Percentiles rank a stretch among this genome's conserved stretches.
Conservation (phyloP, 2,329 filamentous ascomycete species). For the Magnaporthales sp. region DNA sequence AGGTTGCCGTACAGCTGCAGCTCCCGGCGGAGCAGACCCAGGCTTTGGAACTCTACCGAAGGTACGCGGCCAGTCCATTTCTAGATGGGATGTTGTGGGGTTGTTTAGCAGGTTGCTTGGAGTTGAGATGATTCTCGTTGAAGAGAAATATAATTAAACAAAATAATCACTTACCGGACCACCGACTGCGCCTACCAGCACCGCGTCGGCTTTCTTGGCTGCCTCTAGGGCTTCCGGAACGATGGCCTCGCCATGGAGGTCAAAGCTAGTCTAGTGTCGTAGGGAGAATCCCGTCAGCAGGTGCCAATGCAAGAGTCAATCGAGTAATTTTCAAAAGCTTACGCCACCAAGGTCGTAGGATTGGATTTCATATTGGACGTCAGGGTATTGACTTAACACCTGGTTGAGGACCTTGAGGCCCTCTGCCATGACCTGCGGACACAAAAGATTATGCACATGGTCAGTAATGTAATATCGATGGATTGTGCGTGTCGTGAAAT, state of each 20-base stretch:
- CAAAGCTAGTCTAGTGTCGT: constrained; percentile 25
- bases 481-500: too few species aligned
- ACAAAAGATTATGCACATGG: not conserved
- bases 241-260: constrained; percentile 33
- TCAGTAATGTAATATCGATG: too few species aligned
- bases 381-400: constrained; percentile 22
- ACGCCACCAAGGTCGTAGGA: constrained; percentile 17
- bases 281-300: not conserved
- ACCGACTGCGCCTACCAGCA: constrained; percentile 38
- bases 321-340: not conserved
- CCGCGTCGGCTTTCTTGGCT: constrained; percentile 30
- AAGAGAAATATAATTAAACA: not conserved
- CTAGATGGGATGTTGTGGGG: not conserved
- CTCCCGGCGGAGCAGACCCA: constrained; percentile 27
- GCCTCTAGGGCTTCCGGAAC: constrained; percentile 32
- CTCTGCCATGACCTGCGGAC: constrained; percentile 36
- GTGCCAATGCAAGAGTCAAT: too few species aligned
- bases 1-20: constrained; percentile 41
- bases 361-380: constrained; percentile 18
- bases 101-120: too few species aligned
- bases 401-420: constrained; percentile 36
- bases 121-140: too few species aligned
- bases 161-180: constrained; percentile 29
- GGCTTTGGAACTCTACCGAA: constrained; percentile 29
- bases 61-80: constrained; percentile 29